Conservation (phyloP, 2,329 filamentous ascomycete genomes). For the Arthrobotrys sphaeroides region DNA sequence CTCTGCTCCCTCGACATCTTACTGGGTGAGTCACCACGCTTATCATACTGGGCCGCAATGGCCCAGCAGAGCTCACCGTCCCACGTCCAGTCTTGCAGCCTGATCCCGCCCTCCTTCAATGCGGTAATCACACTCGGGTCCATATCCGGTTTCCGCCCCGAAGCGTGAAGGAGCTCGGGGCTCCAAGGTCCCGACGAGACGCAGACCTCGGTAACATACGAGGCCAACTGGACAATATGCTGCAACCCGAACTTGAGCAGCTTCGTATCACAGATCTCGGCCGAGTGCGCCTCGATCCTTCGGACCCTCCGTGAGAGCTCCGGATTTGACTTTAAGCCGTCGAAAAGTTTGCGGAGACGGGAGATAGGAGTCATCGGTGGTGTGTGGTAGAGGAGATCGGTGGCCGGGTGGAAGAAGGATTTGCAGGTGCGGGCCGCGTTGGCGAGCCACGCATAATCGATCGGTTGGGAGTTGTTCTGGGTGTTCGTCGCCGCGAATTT, state of each 20-base stretch:
- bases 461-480: not conserved
- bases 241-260: conserved; percentile 39
- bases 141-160: conserved; percentile 16
- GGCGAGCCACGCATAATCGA: conserved; percentile 43
- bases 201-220: conserved; percentile 17
- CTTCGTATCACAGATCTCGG: conserved; percentile 32
- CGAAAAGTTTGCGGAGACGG: conserved; percentile 31
- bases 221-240: conserved; percentile 18
- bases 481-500: conserved; percentile 29
- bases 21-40: not conserved
- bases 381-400: conserved; percentile 31
- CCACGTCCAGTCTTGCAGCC: conserved; percentile 38
- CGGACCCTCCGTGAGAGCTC: conserved; percentile 14
- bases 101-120: conserved; percentile 4
- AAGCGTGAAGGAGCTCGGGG: not conserved
- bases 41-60: conserved; percentile 28
- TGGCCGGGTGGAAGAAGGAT: conserved; percentile 37
- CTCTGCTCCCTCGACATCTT: not conserved
- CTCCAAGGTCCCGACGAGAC: conserved; percentile 18
- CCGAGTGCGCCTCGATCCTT: conserved; percentile 16
- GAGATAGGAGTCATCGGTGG: conserved; percentile 18
- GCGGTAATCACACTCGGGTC: conserved; percentile 11
- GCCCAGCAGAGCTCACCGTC: conserved; percentile 10
- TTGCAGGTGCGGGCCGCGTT: conserved; percentile 42
- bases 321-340: conserved; percentile 23